Conservation (phyloP, 306 rosid genomes). For the Argentina anserina region DNA sequence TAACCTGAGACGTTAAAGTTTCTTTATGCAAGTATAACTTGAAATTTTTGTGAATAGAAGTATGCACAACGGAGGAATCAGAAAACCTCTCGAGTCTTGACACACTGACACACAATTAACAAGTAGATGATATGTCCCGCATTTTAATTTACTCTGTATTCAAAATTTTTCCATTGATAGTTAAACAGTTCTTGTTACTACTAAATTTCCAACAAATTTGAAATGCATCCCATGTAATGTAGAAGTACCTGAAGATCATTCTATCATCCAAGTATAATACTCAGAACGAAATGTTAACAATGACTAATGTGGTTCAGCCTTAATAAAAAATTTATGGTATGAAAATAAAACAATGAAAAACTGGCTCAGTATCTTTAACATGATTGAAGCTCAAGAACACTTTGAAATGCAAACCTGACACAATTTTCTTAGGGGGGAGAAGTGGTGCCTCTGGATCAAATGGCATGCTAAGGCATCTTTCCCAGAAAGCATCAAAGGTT, state of each 20-base stretch:
- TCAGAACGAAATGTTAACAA: not conserved
- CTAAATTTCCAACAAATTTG: not conserved
- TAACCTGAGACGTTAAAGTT: constrained; percentile 12
- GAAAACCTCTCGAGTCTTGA: not conserved
- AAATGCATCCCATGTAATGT: not conserved
- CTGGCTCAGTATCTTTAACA: not conserved
- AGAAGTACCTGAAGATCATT: not conserved
- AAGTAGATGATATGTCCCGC: not conserved
- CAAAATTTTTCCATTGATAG: not conserved
- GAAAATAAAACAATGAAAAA: constrained; percentile 3
- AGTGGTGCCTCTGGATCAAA: constrained; percentile 96
- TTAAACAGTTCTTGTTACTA: not conserved
- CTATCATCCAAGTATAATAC: not conserved
- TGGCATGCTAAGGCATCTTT: constrained; percentile 97
- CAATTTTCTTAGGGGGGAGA: constrained; percentile 92
- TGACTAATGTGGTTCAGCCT: constrained; percentile 3
- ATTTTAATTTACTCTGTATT: not conserved
- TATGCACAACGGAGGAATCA: not conserved
- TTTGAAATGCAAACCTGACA: constrained; percentile 53
- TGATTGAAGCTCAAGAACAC: not conserved
- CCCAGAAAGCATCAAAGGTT: constrained; percentile 90
- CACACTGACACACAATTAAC: not conserved
- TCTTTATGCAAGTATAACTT: not conserved
- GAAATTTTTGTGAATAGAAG: not conserved
- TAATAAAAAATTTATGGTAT: not conserved